These are phyloP conservation scores for Populus trichocarpa DNA, from an alignment of 441 rosid genomes.

Conservation along the genomic window DNA sequence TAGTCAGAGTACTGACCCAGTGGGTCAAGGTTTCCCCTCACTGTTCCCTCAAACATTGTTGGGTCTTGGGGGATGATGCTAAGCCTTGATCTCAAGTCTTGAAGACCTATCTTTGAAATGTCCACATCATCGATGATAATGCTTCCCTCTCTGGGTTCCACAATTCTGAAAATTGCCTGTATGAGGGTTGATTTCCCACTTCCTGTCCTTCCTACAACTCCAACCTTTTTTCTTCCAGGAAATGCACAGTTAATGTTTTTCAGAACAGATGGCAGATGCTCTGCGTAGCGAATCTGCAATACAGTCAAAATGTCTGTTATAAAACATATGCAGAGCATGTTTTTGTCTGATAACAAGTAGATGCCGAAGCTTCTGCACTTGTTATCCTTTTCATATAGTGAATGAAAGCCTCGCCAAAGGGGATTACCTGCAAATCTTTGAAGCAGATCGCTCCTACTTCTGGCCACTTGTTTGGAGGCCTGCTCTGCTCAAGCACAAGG, in stretches of 20 bases:
- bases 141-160: constrained; percentile 81
- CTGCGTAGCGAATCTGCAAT: constrained; percentile 83
- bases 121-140: constrained; percentile 77
- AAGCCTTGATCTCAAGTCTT: constrained; percentile 81
- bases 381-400: background rate
- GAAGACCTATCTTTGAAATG: constrained; percentile 78
- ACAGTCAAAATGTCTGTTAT: background rate
- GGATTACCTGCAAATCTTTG: constrained; percentile 65
- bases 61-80: constrained; percentile 98
- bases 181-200: constrained; percentile 93
- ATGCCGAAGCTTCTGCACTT: background rate
- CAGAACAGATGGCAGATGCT: constrained; percentile 82
- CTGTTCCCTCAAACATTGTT: constrained; percentile 84
- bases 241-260: constrained; percentile 74
- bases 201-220: constrained; percentile 95
- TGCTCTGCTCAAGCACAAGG: constrained; percentile 52
- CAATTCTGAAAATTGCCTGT: constrained; percentile 87
- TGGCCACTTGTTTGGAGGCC: constrained; percentile 83
- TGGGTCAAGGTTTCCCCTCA: constrained; percentile 86
- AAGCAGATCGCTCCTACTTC: constrained; percentile 75
- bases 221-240: constrained; percentile 82
- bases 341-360: background rate
- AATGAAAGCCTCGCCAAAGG: background rate
- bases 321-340: background rate
- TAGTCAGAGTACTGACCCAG: constrained; percentile 57